Evolutionary conservation across 1,284 basidiomycete species (phyloP), one percentile per base, ranked within the genome.

Genomic region (Inonotus hispidus): DNA sequence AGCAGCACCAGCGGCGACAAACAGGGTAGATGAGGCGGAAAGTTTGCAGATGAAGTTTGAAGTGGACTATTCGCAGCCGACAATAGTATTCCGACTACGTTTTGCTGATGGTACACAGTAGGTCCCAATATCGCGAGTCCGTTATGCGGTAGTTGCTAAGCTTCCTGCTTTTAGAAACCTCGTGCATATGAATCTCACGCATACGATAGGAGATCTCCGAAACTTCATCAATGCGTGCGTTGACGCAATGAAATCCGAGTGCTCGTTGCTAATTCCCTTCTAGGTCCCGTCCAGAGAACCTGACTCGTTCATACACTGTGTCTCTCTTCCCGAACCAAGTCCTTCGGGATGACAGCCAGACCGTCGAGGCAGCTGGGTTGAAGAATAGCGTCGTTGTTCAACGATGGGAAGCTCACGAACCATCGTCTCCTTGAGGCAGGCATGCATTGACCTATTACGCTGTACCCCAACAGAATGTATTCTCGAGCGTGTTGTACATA

Each of bases 91-190:
- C n/a, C 95, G 98, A 76, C 81, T 98, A 59, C 80, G 95, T 53
- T 72, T 98, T 52, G 90, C 89, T 10, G 95, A 98, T 74, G 97
- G 97, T 11, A 91, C 92, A n/a, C 82, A 90, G 88, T 89, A 64
- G 38, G 79, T 71, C 23, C 27, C 19, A 14, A 4, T 25, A 7
- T 21, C 25, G 19, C 2, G 11, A 14, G 19, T 21, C 23, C 25
- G 11, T 45, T 16, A 43, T n/a, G 25, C 23, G 43, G 62, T 35
- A 16, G 11, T 13, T 19, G n/a, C 55, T 32, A 7, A 35, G 47
- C 53, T 21, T 69, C 91, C n/a, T 5, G 14, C 7, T 25, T 37
- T 10, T 29, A 58, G 94, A 66, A 83, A 96, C 72, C 89, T 94
- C 2, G 88, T 83, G 52, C 79, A 91, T 58, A 92, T 98, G 88